These are phyloP conservation scores for Uronychia setigera DNA, from an alignment of 73 alveolate genomes.

Conservation along the genomic window DNA sequence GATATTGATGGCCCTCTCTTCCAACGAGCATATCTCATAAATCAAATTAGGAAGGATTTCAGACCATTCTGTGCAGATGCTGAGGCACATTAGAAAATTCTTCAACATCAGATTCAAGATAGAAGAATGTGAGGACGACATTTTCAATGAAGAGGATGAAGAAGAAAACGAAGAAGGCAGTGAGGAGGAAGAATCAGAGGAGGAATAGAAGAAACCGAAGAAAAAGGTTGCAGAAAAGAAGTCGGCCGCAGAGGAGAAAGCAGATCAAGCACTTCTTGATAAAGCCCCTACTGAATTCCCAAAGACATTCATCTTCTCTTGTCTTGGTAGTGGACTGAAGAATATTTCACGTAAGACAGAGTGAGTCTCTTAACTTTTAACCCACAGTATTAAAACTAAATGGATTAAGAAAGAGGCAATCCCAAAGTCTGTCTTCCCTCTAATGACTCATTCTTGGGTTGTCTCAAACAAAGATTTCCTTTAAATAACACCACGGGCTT, in stretches of 20 bases:
- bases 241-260: conserved; percentile 62
- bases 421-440: too few relatives aligned
- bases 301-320: conserved; percentile 81
- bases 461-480: too few relatives aligned
- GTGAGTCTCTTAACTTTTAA: conserved; percentile 31
- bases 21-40: conserved; percentile 74
- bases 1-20: conserved; percentile 88
- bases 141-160: conserved; percentile 65
- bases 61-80: conserved; percentile 76
- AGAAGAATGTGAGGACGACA: conserved; percentile 85
- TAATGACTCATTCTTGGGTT: too few relatives aligned
- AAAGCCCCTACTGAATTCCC: conserved; percentile 65
- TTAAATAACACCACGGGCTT: too few relatives aligned
- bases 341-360: conserved; percentile 89
- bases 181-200: conserved; percentile 59
- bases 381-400: too few relatives aligned
- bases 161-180: conserved; percentile 58
- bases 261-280: conserved; percentile 26
- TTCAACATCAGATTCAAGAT: conserved; percentile 85
- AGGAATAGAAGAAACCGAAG: conserved; percentile 58
- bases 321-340: conserved; percentile 93
- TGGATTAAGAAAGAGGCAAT: too few relatives aligned
- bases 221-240: conserved; percentile 24
- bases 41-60: conserved; percentile 88
- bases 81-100: conserved; percentile 77